Conservation (phyloP, 2,329 filamentous ascomycete genomes). For the Thermothelomyces thermophilus region DNA sequence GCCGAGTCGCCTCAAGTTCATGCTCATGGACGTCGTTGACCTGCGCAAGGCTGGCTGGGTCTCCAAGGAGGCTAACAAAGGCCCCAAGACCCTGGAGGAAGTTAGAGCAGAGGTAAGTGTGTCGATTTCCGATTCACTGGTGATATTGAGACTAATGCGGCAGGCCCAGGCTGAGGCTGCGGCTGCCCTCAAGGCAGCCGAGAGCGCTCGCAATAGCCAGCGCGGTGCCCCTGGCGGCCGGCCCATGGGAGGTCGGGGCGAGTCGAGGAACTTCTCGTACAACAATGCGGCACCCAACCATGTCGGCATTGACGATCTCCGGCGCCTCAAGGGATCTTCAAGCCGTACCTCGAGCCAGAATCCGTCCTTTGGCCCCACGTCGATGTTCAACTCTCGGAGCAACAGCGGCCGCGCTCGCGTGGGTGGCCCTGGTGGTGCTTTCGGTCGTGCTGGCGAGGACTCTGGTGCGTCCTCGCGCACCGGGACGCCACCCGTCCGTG, state of each 20-base stretch:
- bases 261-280: slow-evolving; percentile 78
- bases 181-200: slow-evolving; percentile 74
- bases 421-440: slow-evolving; percentile 61
- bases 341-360: slow-evolving; percentile 56
- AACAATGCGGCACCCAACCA: slow-evolving; percentile 73
- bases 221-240: slow-evolving; percentile 65
- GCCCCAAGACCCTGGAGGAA: slow-evolving; percentile 92
- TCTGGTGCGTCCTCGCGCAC: slow-evolving; percentile 84
- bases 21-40: slow-evolving; percentile 92
- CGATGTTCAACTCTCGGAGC: slow-evolving; percentile 82
- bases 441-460: slow-evolving; percentile 71
- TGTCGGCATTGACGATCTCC: slow-evolving; percentile 85
- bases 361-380: slow-evolving; percentile 70
- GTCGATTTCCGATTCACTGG: background rate
- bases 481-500: slow-evolving; percentile 68
- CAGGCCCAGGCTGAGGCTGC: slow-evolving; percentile 58
- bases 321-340: slow-evolving; percentile 64
- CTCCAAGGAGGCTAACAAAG: slow-evolving; percentile 86
- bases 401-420: slow-evolving; percentile 74
- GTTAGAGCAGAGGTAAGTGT: slow-evolving; percentile 69
- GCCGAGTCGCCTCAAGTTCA: slow-evolving; percentile 84
- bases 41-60: slow-evolving; percentile 71
- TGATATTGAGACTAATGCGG: slow-evolving; percentile 17
- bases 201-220: slow-evolving; percentile 50
- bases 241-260: slow-evolving; percentile 63